These are phyloP conservation scores for Yamadazyma triangularis DNA, from an alignment of 1,139 yeast species.

Conservation along the genomic window DNA sequence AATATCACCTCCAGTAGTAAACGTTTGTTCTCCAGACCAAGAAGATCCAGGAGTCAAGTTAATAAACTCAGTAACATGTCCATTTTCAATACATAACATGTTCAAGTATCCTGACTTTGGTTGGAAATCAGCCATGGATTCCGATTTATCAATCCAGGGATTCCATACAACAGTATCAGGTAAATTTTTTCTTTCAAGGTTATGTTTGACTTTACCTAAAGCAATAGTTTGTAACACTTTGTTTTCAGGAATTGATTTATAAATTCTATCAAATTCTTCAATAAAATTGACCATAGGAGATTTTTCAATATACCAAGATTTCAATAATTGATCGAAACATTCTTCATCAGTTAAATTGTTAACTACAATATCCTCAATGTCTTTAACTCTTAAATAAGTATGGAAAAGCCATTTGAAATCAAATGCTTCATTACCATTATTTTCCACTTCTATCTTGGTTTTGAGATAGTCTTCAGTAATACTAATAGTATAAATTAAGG, in stretches of 20 bases:
- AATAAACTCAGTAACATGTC: slow-evolving; percentile 69
- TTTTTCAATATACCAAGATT: slow-evolving; percentile 60
- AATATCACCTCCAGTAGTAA: slow-evolving; percentile 40
- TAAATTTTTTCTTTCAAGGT: slow-evolving; percentile 59
- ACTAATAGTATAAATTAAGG: slow-evolving; percentile 66
- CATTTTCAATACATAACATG: slow-evolving; percentile 95
- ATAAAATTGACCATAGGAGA: slow-evolving; percentile 69
- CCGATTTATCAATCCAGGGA: slow-evolving; percentile 85
- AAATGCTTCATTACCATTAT: slow-evolving; percentile 58
- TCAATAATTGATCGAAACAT: slow-evolving; percentile 71
- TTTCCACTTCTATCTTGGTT: slow-evolving; percentile 71
- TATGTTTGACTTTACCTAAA: slow-evolving; percentile 64
- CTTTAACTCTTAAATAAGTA: slow-evolving; percentile 75
- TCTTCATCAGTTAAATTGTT: slow-evolving; percentile 68
- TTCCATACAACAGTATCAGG: slow-evolving; percentile 97
- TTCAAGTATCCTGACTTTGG: slow-evolving; percentile 80
- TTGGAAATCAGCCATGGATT: slow-evolving; percentile 77
- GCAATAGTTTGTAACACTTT: slow-evolving; percentile 64
- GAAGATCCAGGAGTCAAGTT: slow-evolving; percentile 59
- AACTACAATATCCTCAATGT: slow-evolving; percentile 72
- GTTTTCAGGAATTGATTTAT: slow-evolving; percentile 52
- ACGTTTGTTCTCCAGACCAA: slow-evolving; percentile 52
- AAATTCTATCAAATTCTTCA: slow-evolving; percentile 83
- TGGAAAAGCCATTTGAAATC: slow-evolving; percentile 95
- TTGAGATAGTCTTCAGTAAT: slow-evolving; percentile 50